Conservation (phyloP, 2,329 filamentous ascomycete genomes). For the Botrytis fabae region DNA sequence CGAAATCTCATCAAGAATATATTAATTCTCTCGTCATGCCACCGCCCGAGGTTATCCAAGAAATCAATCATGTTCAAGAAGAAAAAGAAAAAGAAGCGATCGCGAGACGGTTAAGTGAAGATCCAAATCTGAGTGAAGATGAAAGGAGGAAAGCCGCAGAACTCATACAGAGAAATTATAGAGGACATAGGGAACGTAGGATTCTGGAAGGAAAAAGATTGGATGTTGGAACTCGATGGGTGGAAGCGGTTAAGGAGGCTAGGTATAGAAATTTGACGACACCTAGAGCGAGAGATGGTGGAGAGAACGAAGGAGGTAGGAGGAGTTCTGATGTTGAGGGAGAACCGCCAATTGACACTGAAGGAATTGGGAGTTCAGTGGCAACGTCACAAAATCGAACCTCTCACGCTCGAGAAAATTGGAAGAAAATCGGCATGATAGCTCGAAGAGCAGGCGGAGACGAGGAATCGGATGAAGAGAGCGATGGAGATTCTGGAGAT, state of each 20-base stretch:
- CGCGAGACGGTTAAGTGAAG: slow-evolving; percentile 29
- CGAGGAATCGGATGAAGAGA: slow-evolving; percentile 45
- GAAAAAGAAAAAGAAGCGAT: slow-evolving; percentile 36
- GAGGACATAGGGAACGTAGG: slow-evolving; percentile 72
- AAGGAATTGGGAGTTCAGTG: background rate
- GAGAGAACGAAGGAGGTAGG: slow-evolving; percentile 24
- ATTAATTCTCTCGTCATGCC: slow-evolving; percentile 37
- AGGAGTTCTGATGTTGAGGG: slow-evolving; percentile 33
- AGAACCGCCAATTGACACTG: slow-evolving; percentile 26
- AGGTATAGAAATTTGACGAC: slow-evolving; percentile 53
- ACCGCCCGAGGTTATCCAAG: slow-evolving; percentile 46
- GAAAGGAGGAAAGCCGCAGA: slow-evolving; percentile 52
- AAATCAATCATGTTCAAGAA: slow-evolving; percentile 52
- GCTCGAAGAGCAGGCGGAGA: slow-evolving; percentile 72
- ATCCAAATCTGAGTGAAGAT: slow-evolving; percentile 42
- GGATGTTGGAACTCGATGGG: slow-evolving; percentile 38
- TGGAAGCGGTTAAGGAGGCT: slow-evolving; percentile 55
- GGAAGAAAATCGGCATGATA: slow-evolving; percentile 72
- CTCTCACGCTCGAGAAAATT: slow-evolving; percentile 61
- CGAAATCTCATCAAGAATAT: slow-evolving; percentile 38
- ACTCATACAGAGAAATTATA: slow-evolving; percentile 70
- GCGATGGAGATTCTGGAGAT: slow-evolving; percentile 28
- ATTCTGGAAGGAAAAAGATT: slow-evolving; percentile 69
- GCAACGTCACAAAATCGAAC: slow-evolving; percentile 1
- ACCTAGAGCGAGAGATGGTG: slow-evolving; percentile 42